Evolutionary conservation across 2,329 filamentous ascomycete genomes (phyloP).

Genomic region (Trichoderma polysporum): DNA sequence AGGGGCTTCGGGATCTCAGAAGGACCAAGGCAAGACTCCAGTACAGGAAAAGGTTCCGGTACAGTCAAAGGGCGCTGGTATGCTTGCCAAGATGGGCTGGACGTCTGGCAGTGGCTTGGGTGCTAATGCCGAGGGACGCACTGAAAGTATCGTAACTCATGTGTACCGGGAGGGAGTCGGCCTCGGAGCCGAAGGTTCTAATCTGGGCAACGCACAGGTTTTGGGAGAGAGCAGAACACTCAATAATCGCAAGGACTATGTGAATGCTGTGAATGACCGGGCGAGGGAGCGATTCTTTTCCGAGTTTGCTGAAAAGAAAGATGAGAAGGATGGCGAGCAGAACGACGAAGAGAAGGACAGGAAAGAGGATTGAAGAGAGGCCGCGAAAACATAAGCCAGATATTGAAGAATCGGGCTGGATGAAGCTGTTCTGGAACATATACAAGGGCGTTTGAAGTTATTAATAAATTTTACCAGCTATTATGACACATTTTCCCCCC

Average conservation of each 20-base stretch:
- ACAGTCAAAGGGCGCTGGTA: slow-evolving; percentile 62
- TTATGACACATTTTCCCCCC: too few species aligned
- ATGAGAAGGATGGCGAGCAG: not conserved
- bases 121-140: slow-evolving; percentile 60
- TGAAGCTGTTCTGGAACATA: not conserved
- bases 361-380: not conserved
- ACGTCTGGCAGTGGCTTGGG: slow-evolving; percentile 64
- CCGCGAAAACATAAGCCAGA: too few species aligned
- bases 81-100: slow-evolving; percentile 75
- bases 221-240: slow-evolving; percentile 62
- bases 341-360: not conserved
- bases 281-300: slow-evolving; percentile 58
- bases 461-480: not conserved
- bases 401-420: not conserved
- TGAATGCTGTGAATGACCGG: slow-evolving; percentile 63
- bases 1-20: slow-evolving; percentile 34
- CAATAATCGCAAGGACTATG: slow-evolving; percentile 60
- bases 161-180: slow-evolving; percentile 69
- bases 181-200: slow-evolving; percentile 67
- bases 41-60: slow-evolving; percentile 25
- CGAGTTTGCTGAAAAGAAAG: slow-evolving; percentile 49
- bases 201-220: slow-evolving; percentile 65
- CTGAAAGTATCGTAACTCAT: slow-evolving; percentile 62
- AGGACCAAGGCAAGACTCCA: slow-evolving; percentile 15
- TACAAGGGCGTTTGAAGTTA: not conserved